These are phyloP conservation scores for Lactarius sanguifluus DNA, from an alignment of 768 basidiomycete genomes.

Conservation along the genomic window DNA sequence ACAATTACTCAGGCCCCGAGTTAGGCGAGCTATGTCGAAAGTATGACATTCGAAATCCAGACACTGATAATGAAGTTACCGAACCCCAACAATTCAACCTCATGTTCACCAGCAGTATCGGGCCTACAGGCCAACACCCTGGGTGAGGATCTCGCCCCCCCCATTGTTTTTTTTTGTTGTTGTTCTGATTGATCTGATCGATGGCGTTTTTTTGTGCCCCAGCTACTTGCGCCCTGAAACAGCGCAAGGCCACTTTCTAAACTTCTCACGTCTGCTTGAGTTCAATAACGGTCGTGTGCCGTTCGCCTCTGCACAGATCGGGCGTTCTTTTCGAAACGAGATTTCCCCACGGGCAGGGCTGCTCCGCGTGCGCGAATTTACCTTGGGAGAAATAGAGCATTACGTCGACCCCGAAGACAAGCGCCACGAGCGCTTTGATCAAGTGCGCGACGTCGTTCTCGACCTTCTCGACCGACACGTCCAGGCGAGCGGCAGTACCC, in stretches of 20 bases:
- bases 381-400: constrained; percentile 99
- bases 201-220: constrained; percentile 6
- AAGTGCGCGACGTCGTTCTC: constrained; percentile 74
- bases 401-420: constrained; percentile 96
- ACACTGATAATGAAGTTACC: constrained; percentile 87
- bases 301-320: constrained; percentile 97
- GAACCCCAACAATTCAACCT: constrained; percentile 97
- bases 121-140: constrained; percentile 95
- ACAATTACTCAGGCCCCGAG: constrained; percentile 89
- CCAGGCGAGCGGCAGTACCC: constrained; percentile 73
- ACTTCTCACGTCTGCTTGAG: constrained; percentile 94
- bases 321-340: constrained; percentile 95
- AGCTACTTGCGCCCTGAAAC: constrained; percentile 98
- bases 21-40: constrained; percentile 84
- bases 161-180: neutral
- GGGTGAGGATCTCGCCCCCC: constrained; percentile 53
- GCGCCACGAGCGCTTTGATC: constrained; percentile 76
- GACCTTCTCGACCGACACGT: constrained; percentile 77
- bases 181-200: constrained; percentile 7
- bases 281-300: constrained; percentile 98
- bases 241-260: constrained; percentile 97
- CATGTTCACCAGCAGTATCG: constrained; percentile 98
- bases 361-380: constrained; percentile 96
- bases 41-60: constrained; percentile 82
- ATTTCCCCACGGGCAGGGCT: constrained; percentile 96